Evolutionary conservation across 495 filamentous ascomycete species (phyloP).

Genomic region (Lepraria neglecta): DNA sequence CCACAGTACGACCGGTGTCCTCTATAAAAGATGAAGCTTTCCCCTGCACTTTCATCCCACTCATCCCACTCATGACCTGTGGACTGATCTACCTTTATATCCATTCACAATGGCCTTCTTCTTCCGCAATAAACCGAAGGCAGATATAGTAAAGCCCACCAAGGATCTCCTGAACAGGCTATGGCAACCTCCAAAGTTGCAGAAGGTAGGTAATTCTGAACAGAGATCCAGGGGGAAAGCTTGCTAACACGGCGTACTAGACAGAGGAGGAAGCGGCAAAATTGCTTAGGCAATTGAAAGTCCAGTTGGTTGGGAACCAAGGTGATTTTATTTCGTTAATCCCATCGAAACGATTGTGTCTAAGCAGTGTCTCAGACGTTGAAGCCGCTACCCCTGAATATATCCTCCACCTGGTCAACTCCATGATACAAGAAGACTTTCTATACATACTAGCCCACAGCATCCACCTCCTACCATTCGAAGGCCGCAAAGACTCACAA

Average conservation of each 20-base stretch:
- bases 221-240: background rate
- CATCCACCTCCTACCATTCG: conserved; percentile 82
- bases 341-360: background rate
- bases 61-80: background rate
- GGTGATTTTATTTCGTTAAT: conserved; percentile 43
- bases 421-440: conserved; percentile 80
- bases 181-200: conserved; percentile 38
- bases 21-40: conserved; percentile 1
- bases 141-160: conserved; percentile 51
- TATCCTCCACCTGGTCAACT: conserved; percentile 69
- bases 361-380: conserved; percentile 51
- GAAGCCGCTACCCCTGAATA: conserved; percentile 75
- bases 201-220: conserved; percentile 42
- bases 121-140: conserved; percentile 59
- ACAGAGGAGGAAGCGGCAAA: conserved; percentile 70
- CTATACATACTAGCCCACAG: conserved; percentile 71
- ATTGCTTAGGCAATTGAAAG: conserved; percentile 73
- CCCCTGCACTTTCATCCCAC: background rate
- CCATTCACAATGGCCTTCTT: conserved; percentile 74
- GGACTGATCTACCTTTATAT: conserved; percentile 2
- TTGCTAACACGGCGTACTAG: conserved; percentile 36
- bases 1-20: background rate
- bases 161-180: conserved; percentile 51
- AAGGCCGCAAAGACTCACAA: conserved; percentile 84
- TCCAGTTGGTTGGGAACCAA: conserved; percentile 75